Conservation (phyloP, 2,329 filamentous ascomycete genomes). For the Neocatenulostroma microsporum region DNA sequence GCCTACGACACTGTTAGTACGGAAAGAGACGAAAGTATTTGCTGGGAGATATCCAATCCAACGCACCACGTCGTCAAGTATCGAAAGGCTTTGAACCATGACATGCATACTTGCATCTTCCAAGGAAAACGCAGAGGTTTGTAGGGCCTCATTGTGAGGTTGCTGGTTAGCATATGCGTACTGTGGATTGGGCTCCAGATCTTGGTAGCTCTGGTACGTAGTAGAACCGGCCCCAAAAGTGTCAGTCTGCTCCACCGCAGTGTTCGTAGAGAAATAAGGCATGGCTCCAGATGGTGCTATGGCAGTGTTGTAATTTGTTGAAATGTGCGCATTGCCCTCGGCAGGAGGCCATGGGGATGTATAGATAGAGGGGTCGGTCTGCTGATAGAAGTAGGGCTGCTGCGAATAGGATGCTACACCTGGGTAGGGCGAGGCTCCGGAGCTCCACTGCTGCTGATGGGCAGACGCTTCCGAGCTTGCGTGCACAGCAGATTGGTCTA, state of each 20-base stretch:
- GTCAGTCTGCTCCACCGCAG: conserved; percentile 1
- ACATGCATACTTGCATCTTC: conserved; percentile 40
- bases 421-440: conserved; percentile 11
- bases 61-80: conserved; percentile 54
- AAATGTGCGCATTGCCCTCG: neutral
- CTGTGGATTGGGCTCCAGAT: neutral
- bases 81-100: conserved; percentile 53
- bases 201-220: conserved; percentile 2
- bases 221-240: neutral
- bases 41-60: neutral
- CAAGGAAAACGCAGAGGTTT: conserved; percentile 12
- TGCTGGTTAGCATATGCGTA: conserved; percentile 3
- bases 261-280: conserved; percentile 3
- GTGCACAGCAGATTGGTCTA: neutral
- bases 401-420: conserved; percentile 21
- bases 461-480: neutral
- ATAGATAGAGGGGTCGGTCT: conserved; percentile 17
- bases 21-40: neutral
- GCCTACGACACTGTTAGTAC: conserved; percentile 36
- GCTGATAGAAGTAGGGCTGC: conserved; percentile 25
- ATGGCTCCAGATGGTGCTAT: neutral
- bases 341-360: conserved; percentile 18
- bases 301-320: neutral
- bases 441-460: conserved; percentile 1
- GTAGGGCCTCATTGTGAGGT: neutral